phyloP scores from a whole-genome alignment of 257 asterid genomes.

The Solanum verrucosum region DNA sequence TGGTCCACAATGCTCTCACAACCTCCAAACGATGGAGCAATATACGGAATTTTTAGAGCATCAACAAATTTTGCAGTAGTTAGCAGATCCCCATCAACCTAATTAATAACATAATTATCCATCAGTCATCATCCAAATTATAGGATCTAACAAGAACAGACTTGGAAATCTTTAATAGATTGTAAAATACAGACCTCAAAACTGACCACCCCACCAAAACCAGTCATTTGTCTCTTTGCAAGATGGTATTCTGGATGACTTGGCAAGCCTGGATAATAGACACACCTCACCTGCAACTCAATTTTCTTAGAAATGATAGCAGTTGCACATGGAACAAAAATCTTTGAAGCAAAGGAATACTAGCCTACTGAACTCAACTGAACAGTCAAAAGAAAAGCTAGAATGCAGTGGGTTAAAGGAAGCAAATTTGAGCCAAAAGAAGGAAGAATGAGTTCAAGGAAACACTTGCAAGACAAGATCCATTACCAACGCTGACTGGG shows the following conservation, averaged over 20 bases:
- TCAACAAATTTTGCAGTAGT: conserved; percentile 73
- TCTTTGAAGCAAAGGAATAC: neutral
- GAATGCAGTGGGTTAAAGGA: neutral
- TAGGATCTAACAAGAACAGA: neutral
- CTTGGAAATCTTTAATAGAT: neutral
- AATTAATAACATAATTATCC: neutral
- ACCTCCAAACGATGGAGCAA: conserved; percentile 96
- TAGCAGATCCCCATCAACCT: conserved; percentile 78
- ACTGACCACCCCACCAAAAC: conserved; percentile 94
- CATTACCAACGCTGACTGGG: neutral
- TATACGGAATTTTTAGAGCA: conserved; percentile 66
- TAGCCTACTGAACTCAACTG: neutral
- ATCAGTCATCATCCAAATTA: conserved; percentile 3
- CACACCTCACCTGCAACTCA: conserved; percentile 58
- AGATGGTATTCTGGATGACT: conserved; percentile 83
- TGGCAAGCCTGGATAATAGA: conserved; percentile 84
- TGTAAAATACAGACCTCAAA: conserved; percentile 63
- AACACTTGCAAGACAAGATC: neutral
- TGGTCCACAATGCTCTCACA: conserved; percentile 92
- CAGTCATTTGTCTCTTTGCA: conserved; percentile 86
- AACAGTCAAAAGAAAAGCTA: neutral
- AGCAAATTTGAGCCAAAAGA: neutral
- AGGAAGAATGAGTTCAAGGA: neutral
- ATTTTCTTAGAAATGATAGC: neutral
- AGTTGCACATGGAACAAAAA: neutral